Evolutionary conservation across 208 protist genomes (phyloP).

Genomic region (Trypanosoma platydactyli): DNA sequence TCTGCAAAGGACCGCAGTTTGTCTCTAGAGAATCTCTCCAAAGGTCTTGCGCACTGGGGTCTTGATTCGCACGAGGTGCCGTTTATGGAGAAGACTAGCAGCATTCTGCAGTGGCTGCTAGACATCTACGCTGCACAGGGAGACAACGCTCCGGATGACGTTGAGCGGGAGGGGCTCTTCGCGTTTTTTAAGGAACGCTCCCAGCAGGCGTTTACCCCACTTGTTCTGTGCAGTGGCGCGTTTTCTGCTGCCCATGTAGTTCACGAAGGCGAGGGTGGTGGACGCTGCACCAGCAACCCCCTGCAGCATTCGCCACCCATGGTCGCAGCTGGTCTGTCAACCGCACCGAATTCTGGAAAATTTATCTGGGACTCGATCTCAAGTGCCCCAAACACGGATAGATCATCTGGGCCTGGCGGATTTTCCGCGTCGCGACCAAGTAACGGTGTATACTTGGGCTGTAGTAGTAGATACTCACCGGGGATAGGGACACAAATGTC

Average conservation of each 20-base stretch:
- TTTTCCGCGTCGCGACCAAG: constrained; percentile 1
- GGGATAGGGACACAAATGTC: not conserved
- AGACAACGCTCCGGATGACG: not conserved
- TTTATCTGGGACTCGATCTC: not conserved
- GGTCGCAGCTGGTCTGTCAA: not conserved
- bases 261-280: too few species aligned
- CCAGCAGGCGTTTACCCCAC: not conserved
- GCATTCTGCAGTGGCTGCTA: constrained; percentile 10
- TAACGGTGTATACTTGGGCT: not conserved
- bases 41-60: too few species aligned
- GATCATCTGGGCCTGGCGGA: not conserved
- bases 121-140: constrained; percentile 3
- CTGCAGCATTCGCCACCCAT: too few species aligned
- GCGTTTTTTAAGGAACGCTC: constrained; percentile 9
- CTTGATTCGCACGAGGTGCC: too few species aligned
- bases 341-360: not conserved
- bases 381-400: constrained; percentile 5
- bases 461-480: not conserved
- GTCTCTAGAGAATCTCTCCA: not conserved
- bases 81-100: not conserved
- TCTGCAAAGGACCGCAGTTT: not conserved
- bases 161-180: constrained; percentile 7
- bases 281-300: too few species aligned
- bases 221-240: not conserved
- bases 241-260: too few species aligned